Conservation (phyloP, 306 rosid species). For the Benincasa hispida region DNA sequence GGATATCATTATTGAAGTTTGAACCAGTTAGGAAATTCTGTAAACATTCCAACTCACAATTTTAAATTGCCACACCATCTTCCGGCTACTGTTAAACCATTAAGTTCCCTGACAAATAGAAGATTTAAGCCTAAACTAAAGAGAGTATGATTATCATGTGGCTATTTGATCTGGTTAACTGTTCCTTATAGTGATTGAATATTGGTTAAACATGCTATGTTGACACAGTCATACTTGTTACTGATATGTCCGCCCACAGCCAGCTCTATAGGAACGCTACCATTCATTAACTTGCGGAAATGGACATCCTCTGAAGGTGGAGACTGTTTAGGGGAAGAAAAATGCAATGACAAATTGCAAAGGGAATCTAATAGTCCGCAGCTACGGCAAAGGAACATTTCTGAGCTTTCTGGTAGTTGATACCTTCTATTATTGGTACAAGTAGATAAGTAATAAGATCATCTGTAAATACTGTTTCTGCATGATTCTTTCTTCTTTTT, state of each 20-base stretch:
- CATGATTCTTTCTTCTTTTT: no score
- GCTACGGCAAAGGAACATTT: conserved; percentile 24
- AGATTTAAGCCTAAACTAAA: neutral
- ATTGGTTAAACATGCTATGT: neutral
- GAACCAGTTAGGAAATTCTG: neutral
- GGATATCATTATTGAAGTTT: neutral
- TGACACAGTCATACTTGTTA: neutral
- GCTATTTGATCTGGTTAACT: neutral
- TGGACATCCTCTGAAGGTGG: conserved; percentile 45
- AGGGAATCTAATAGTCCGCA: conserved; percentile 14
- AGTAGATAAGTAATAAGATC: neutral
- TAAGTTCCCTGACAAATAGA: neutral
- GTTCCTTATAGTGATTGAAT: neutral
- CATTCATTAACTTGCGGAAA: conserved; percentile 42
- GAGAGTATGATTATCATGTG: neutral
- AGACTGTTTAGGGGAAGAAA: conserved; percentile 15
- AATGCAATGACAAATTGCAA: conserved; percentile 7
- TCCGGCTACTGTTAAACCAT: neutral
- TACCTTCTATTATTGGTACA: neutral
- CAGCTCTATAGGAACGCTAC: conserved; percentile 17
- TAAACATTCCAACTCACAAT: neutral
- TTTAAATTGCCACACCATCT: neutral
- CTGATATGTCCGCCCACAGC: conserved; percentile 9
- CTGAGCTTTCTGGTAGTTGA: conserved; percentile 24
- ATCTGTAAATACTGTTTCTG: neutral